Percentiles rank a stretch among this genome's conserved stretches.
These are phyloP conservation scores for Pythium insidiosum DNA, from an alignment of 352 stramenopile genomes.

Conservation along the genomic window DNA sequence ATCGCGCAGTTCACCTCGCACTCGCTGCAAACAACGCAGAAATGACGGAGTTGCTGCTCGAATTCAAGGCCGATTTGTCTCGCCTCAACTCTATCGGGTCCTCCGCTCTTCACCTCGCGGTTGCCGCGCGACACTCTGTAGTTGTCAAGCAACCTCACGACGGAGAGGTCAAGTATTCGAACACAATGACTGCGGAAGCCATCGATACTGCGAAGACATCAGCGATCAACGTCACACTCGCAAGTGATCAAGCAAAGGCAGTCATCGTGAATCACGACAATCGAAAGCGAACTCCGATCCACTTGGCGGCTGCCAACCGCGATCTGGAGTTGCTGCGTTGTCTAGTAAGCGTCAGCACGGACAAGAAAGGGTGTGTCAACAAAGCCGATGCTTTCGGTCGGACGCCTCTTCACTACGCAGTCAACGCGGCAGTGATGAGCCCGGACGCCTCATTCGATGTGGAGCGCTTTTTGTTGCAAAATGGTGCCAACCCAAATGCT, in stretches of 20 bases:
- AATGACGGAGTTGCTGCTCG: conserved; percentile 35
- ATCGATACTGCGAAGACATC: conserved; percentile 12
- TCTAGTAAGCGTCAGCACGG: conserved; percentile 25
- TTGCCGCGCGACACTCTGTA: conserved; percentile 38
- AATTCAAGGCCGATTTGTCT: conserved; percentile 35
- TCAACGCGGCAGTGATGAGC: conserved; percentile 59
- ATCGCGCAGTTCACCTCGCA: conserved; percentile 45
- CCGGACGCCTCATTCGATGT: conserved; percentile 74
- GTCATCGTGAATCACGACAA: conserved; percentile 36
- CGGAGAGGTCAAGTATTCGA: conserved; percentile 48
- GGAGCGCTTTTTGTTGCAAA: conserved; percentile 57
- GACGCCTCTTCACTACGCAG: conserved; percentile 62
- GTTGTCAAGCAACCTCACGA: conserved; percentile 34
- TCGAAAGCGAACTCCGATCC: conserved; percentile 42
- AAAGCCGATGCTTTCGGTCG: conserved; percentile 34
- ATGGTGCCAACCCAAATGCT: conserved; percentile 37
- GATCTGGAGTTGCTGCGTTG: conserved; percentile 48
- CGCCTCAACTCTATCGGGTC: conserved; percentile 24
- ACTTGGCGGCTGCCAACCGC: conserved; percentile 50
- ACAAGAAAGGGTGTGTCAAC: conserved; percentile 40
- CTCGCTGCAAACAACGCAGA: conserved; percentile 27
- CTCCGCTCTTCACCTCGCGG: conserved; percentile 38
- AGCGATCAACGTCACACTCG: conserved; percentile 45
- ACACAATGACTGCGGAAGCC: conserved; percentile 10
- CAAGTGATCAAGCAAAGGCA: conserved; percentile 28